Conservation (phyloP, 1,284 basidiomycete genomes). For the Rhizoctonia solani region DNA sequence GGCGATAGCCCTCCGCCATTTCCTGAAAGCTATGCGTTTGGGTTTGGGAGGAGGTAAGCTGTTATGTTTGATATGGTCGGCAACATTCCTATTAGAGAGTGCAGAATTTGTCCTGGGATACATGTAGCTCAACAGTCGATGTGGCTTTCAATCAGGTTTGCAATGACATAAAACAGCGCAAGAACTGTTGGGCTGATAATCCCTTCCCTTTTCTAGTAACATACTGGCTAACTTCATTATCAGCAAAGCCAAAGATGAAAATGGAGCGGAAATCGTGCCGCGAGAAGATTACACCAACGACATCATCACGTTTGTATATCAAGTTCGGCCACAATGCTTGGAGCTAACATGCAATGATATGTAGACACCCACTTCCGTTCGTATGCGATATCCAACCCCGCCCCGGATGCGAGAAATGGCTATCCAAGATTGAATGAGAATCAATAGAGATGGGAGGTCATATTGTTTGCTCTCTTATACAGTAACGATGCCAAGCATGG, state of each 20-base stretch:
- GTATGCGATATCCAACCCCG: not conserved
- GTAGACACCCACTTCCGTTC: constrained; percentile 5
- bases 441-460: too few relatives aligned
- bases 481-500: too few relatives aligned
- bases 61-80: not conserved
- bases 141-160: constrained; percentile 27
- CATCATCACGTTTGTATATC: constrained; percentile 23
- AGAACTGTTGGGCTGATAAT: not conserved
- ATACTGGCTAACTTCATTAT: constrained; percentile 15
- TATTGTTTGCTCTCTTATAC: too few relatives aligned
- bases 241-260: constrained; percentile 17
- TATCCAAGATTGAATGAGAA: not conserved
- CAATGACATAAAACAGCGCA: not conserved
- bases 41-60: constrained; percentile 19
- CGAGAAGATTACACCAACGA: constrained; percentile 19
- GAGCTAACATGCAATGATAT: too few relatives aligned
- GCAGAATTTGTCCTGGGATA: constrained; percentile 20
- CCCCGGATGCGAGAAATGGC: constrained; percentile 17
- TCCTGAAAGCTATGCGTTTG: constrained; percentile 19
- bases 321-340: too few relatives aligned
- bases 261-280: constrained; percentile 11
- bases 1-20: constrained; percentile 63
- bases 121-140: constrained; percentile 28
- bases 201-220: not conserved
- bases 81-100: not conserved